Evolutionary conservation across 805 yeast species (phyloP).

Genomic region (Hanseniaspora meyeri): DNA sequence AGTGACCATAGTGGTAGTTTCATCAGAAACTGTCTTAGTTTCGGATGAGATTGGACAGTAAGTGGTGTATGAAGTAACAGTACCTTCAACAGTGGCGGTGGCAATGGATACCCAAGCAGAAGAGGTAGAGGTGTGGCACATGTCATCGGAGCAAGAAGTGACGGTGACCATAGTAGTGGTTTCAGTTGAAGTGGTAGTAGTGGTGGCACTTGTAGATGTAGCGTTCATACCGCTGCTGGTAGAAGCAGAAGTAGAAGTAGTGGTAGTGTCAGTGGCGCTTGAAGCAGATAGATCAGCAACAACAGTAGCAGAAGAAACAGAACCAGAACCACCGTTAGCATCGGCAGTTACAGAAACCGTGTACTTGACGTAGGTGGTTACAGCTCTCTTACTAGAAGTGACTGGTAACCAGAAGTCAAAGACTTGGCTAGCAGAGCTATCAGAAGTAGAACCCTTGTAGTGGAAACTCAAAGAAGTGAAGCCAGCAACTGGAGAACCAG

Average conservation of each 20-base stretch:
- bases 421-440: background rate
- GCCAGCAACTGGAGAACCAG: background rate
- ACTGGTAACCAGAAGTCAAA: slow-evolving; percentile 11
- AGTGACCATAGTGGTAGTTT: slow-evolving; percentile 27
- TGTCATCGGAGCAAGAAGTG: slow-evolving; percentile 27
- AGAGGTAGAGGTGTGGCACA: slow-evolving; percentile 26
- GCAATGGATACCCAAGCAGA: slow-evolving; percentile 29
- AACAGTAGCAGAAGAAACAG: background rate
- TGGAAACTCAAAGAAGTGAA: background rate
- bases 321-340: slow-evolving; percentile 10
- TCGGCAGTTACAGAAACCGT: slow-evolving; percentile 2
- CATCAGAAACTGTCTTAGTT: slow-evolving; percentile 22
- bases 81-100: slow-evolving; percentile 27
- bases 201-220: slow-evolving; percentile 19
- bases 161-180: slow-evolving; percentile 28
- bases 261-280: background rate
- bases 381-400: background rate
- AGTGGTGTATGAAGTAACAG: slow-evolving; percentile 30
- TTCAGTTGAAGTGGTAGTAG: slow-evolving; percentile 22
- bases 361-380: slow-evolving; percentile 1
- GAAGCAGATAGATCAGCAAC: slow-evolving; percentile 3
- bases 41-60: slow-evolving; percentile 20
- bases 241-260: background rate
- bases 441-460: background rate
- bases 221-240: background rate